A percentile compares a stretch with the other conserved stretches of the same genome.
Evolutionary conservation across 2,329 filamentous ascomycete species (phyloP).

Genomic region (Neocucurbitaria cava): DNA sequence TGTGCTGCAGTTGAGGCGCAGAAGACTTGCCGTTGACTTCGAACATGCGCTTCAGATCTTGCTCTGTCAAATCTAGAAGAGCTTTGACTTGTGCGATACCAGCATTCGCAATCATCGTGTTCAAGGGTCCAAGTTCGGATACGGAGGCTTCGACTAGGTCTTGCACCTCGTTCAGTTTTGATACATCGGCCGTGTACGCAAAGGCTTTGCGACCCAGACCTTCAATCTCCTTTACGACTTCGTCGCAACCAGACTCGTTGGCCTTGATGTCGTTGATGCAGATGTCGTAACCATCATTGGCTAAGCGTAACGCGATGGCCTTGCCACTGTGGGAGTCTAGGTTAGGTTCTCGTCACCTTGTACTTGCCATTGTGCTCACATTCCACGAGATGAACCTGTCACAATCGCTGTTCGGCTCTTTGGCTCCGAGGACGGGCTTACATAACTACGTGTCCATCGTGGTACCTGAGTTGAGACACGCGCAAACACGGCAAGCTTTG

Average conservation of each 20-base stretch:
- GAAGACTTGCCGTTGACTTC: slow-evolving; percentile 59
- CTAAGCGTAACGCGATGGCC: slow-evolving; percentile 68
- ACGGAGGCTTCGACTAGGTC: slow-evolving; percentile 61
- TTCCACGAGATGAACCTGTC: slow-evolving; percentile 48
- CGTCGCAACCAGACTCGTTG: slow-evolving; percentile 61
- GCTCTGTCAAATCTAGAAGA: slow-evolving; percentile 63
- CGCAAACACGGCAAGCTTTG: slow-evolving; percentile 16
- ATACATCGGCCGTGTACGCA: slow-evolving; percentile 67
- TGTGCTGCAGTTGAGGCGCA: neutral
- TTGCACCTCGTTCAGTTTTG: slow-evolving; percentile 61
- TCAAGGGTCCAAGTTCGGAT: slow-evolving; percentile 60
- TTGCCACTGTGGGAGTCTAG: slow-evolving; percentile 57
- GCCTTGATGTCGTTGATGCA: slow-evolving; percentile 68
- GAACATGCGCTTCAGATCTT: slow-evolving; percentile 67
- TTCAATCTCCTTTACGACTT: slow-evolving; percentile 62
- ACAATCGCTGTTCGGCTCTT: slow-evolving; percentile 45
- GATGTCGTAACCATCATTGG: slow-evolving; percentile 70
- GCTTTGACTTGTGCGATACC: slow-evolving; percentile 66
- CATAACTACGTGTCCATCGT: slow-evolving; percentile 34
- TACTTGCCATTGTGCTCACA: slow-evolving; percentile 28
- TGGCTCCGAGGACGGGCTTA: slow-evolving; percentile 23
- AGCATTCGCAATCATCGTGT: slow-evolving; percentile 66
- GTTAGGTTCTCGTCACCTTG: neutral
- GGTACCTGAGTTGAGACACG: slow-evolving; percentile 20
- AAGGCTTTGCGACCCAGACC: slow-evolving; percentile 60